Base-by-base conservation (phyloP, 805 yeast genomes). In the Candida arabinofermentans region DNA sequence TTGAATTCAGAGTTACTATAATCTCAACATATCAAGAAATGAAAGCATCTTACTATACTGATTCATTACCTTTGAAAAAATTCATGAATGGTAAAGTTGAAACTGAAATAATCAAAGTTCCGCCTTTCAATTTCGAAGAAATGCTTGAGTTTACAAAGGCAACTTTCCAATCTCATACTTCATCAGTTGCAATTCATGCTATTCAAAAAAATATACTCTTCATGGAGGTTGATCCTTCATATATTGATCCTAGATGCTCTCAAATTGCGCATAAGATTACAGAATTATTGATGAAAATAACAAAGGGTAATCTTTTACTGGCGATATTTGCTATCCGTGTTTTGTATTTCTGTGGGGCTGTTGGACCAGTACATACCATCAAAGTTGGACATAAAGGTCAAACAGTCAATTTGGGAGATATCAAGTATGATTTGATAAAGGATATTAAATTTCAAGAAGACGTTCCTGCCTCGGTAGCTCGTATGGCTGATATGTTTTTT, bases 291-390 rank as follows among this genome's bases (percentile, higher is more conserved):
- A 34, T 19, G 18, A 16, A 22, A 12, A 21, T 8, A 5, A 36
- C 39, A 10, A 22, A 27, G 9, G 39, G 39, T 4, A 36, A 36
- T 19, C 5, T 21, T 12, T 50, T 75, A 13, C 66, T 67, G 41
- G 62, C 65, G n/a, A 50, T 75, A 4, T 58, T 74, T 4, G 35
- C 23, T 24, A 21, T 46, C 16, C 17, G 37, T 3, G 37, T 39
- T 24, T 9, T 43, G 12, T 19, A n/a, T 14, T 36, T 19, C 21
- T 6, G 27, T 8, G 39, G 34, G 13, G n/a, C 30, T 4, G 9
- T 36, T 6, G 19, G n/a, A 21, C 34, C 34, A 7, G 9, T 24
- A 19, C 34, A 36, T 27, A 19, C 5, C 7, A 18, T 27, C 13
- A 10, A 3, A 9, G 34, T 17, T 22, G 34, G 30, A 9, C 13